These are phyloP conservation scores for Harringtonia lauricola DNA, from an alignment of 2,329 filamentous ascomycete species.

Conservation along the genomic window DNA sequence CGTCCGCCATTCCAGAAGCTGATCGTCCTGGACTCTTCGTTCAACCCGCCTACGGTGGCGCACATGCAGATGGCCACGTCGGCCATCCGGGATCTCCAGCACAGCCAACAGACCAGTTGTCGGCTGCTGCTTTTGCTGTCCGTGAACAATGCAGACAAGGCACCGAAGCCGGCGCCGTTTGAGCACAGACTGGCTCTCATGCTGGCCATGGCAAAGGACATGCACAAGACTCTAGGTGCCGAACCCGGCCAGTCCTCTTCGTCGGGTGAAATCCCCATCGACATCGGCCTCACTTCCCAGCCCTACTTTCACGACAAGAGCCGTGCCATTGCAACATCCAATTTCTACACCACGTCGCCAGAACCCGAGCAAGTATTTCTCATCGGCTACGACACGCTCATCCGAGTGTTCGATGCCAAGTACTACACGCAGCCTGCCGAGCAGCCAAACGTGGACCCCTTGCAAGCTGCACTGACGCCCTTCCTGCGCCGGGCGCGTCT, in stretches of 20 bases:
- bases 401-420: slow-evolving; percentile 60
- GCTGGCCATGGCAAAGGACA: slow-evolving; percentile 52
- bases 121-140: slow-evolving; percentile 49
- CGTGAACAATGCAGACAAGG: slow-evolving; percentile 56
- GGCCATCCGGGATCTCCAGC: slow-evolving; percentile 22
- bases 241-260: slow-evolving; percentile 1
- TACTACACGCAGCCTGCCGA: slow-evolving; percentile 42
- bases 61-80: slow-evolving; percentile 46
- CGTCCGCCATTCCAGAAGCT: slow-evolving; percentile 19
- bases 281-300: slow-evolving; percentile 59
- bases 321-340: slow-evolving; percentile 36
- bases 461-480: slow-evolving; percentile 44
- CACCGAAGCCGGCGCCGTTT: slow-evolving; percentile 56
- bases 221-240: slow-evolving; percentile 18
- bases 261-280: too few species aligned
- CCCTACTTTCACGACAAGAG: slow-evolving; percentile 70
- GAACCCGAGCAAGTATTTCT: slow-evolving; percentile 51
- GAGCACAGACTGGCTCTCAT: slow-evolving; percentile 60
- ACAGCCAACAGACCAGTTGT: slow-evolving; percentile 9
- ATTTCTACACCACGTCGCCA: slow-evolving; percentile 24
- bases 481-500: slow-evolving; percentile 54
- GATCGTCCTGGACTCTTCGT: slow-evolving; percentile 54
- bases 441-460: slow-evolving; percentile 18
- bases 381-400: slow-evolving; percentile 65
- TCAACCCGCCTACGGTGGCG: slow-evolving; percentile 55